Base-by-base conservation (phyloP, 2,329 filamentous ascomycete species). In the Aspergillus novofumigatus region DNA sequence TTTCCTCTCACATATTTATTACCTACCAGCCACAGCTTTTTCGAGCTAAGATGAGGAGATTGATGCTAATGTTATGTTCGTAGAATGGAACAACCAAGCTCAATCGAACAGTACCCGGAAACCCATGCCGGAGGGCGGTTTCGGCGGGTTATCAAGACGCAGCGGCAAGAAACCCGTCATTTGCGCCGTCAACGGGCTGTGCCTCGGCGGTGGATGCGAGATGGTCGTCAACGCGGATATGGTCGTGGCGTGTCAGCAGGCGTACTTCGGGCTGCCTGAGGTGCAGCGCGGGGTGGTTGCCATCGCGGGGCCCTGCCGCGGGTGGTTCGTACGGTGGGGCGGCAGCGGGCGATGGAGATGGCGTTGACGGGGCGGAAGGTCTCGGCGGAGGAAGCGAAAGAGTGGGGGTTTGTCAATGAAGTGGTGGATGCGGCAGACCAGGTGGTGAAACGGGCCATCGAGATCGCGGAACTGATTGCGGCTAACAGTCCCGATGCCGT, bases 151-250 rank as follows among this genome's bases (percentile, higher is more conserved):
- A 6, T 77, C 78, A 17, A 73, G 75, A 17, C 74, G 78, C 26
- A 66, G 65, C 8, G 78, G 78, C n/a, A 71, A 72, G 48, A 93
- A 93, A 67, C 90, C 90, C 3, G 78, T 93, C 45, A 81, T 93
- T 21, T 87, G 85, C 3, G 90, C 90, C 0, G 86, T 92, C 23
- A 90, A 91, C 66, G 90, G 90, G 1, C 76, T 90, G 14, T 89
- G 87, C 56, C 81, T 90, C 42, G 90, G 90, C 45, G 90, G 90
- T 45, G 90, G 89, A 1, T 85, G 88, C 73, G 90, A 93, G 76
- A 91, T 92, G 76, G 81, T 85, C 20, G 77, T 89, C 56, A 91
- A 91, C 72, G 81, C 81, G 55, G 90, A 93, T 74, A 72, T 92
- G 55, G 81, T 91, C 2, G 72, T 92, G 32, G 88, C 89, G 4